These are phyloP conservation scores for Ricinus communis DNA, from an alignment of 345 rosid species.

Conservation along the genomic window DNA sequence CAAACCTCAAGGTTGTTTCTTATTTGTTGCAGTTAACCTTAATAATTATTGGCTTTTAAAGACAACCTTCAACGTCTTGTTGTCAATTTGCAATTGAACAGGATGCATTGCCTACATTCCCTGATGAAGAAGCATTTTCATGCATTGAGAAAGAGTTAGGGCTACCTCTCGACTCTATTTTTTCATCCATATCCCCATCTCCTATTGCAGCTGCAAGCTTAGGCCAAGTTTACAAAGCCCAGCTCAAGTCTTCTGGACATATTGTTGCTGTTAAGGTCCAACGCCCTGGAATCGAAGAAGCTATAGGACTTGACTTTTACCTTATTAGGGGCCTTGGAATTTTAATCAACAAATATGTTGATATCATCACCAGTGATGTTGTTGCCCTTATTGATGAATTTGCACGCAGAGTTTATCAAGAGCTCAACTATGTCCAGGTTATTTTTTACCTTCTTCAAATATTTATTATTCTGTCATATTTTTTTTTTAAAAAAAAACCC, in stretches of 20 bases:
- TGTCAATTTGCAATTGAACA: slow-evolving; percentile 31
- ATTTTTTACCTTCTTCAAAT: slow-evolving; percentile 27
- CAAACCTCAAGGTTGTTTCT: not conserved
- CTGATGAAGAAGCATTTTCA: slow-evolving; percentile 85
- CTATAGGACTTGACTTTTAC: slow-evolving; percentile 89
- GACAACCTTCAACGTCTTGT: not conserved
- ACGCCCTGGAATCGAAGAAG: slow-evolving; percentile 86
- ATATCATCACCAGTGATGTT: slow-evolving; percentile 74
- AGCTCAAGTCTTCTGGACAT: slow-evolving; percentile 69
- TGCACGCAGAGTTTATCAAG: slow-evolving; percentile 88
- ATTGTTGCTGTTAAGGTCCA: slow-evolving; percentile 93
- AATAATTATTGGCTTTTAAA: not conserved
- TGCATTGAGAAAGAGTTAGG: slow-evolving; percentile 90
- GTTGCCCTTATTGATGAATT: slow-evolving; percentile 89
- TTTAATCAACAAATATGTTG: slow-evolving; percentile 71
- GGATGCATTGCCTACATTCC: slow-evolving; percentile 96
- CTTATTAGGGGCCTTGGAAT: slow-evolving; percentile 77
- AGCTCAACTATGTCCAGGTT: slow-evolving; percentile 93
- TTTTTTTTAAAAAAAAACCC: too few relatives aligned
- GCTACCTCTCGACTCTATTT: slow-evolving; percentile 66
- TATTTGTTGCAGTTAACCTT: not conserved
- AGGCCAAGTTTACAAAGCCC: slow-evolving; percentile 97
- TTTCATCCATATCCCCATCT: slow-evolving; percentile 65
- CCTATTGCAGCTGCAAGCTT: slow-evolving; percentile 97
- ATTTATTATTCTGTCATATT: too few relatives aligned